Evolutionary conservation across 75 land plant species (phyloP), one percentile per base, ranked within the genome.

Genomic region (Ceratopteris richardii): DNA sequence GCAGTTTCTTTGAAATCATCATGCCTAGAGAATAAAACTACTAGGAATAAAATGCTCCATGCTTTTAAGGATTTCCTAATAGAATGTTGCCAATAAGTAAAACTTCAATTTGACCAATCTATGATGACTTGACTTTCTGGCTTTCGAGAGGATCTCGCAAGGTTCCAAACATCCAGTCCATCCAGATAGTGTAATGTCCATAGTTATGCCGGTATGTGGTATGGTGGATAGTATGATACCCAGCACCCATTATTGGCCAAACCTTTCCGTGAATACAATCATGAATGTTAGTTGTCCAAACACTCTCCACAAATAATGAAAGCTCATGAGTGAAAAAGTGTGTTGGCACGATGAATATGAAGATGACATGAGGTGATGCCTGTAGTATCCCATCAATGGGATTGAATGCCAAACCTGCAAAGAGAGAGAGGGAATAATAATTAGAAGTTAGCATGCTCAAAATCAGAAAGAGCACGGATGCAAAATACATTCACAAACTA

Each of bases 181-280:
- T 84, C 80, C 71, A 54, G 16, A 72, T 54, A 0, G 75, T 72
- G 63, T 72, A 72, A 70, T 72, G 70, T 20, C 75, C 75, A 70
- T 91, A 91, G 52, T 91, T 91, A 70, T 91, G 93, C 0, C 84
- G 77, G 64, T 92, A 92, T 9, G 89, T 92, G 4, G 89, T 92
- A 59, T 92, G 97, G 55, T 92, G 97, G 51, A 92, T 88, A 0
- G 93, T 92, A 65, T 92, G 97, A 51, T 79, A 88, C 37, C 81
- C 97, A 27, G 97, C 97, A 16, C 97, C 97, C 97, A 92, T 92
- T 0, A 88, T 66, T 2, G 95, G 95, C 93, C 93, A 92, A 1
- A 92, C 44, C 23, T 82, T 79, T 24, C 79, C 86, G 54, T 92
- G 81, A 53, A 92, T 87, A 67, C 94, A 84, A 63, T 92, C 97